Evolutionary conservation across 108 stramenopile genomes (phyloP).

Genomic region (Aurantiochytrium sp.): DNA sequence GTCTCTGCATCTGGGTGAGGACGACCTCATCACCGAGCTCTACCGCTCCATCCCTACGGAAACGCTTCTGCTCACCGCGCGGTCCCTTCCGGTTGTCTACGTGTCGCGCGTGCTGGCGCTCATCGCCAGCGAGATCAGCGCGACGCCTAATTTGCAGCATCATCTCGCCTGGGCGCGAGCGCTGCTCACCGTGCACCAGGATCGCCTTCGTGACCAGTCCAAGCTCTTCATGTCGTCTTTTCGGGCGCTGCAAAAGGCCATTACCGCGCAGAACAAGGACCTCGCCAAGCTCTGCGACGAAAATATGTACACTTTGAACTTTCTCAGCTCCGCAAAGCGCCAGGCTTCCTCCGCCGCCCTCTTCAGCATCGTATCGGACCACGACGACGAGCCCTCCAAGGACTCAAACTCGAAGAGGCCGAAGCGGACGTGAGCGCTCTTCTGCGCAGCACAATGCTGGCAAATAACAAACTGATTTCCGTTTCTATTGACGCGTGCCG

Average conservation of each 20-base stretch:
- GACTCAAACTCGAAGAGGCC: too few species aligned
- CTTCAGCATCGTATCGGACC: not conserved
- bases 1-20: constrained; percentile 53
- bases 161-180: constrained; percentile 5
- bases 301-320: constrained; percentile 27
- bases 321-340: not conserved
- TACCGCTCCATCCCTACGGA: not conserved
- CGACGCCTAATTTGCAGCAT: not conserved
- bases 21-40: not conserved
- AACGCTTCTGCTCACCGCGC: constrained; percentile 29
- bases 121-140: not conserved
- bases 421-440: too few species aligned
- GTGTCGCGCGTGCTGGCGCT: not conserved
- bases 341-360: not conserved
- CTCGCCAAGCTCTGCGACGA: not conserved
- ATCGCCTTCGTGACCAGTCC: constrained; percentile 2
- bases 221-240: constrained; percentile 9
- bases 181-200: constrained; percentile 9
- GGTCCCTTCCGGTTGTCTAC: not conserved
- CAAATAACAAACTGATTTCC: too few species aligned
- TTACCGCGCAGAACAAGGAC: not conserved
- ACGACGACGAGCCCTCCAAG: too few species aligned
- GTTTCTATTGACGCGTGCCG: too few species aligned
- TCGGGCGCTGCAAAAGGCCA: not conserved
- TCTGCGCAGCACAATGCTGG: too few species aligned